Conservation (phyloP, 139 green algal species). For the Desmodesmus armatus region DNA sequence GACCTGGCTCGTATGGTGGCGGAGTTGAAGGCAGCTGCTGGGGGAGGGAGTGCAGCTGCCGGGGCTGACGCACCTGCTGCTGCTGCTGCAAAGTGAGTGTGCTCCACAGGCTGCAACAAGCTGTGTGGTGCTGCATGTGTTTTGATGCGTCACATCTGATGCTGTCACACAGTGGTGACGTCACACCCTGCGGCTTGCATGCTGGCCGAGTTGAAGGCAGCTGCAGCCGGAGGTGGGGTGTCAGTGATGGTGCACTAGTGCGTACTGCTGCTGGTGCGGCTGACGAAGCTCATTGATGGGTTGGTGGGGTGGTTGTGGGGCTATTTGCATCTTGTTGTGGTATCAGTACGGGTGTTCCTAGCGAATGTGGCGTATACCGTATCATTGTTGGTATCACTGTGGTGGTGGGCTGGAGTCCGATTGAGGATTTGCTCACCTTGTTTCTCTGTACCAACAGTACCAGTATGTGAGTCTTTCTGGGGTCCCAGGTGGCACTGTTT, state of each 20-base stretch:
- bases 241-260: neutral
- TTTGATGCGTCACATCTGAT: neutral
- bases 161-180: neutral
- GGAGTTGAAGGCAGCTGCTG: constrained; percentile 5
- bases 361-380: too few relatives aligned
- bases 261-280: too few relatives aligned
- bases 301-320: too few relatives aligned
- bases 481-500: too few relatives aligned
- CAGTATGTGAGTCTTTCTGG: too few relatives aligned
- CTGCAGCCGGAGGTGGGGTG: neutral
- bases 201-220: constrained; percentile 26
- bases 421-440: too few relatives aligned
- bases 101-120: neutral
- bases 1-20: constrained; percentile 31
- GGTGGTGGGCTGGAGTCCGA: too few relatives aligned
- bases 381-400: too few relatives aligned
- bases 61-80: neutral
- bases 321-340: too few relatives aligned
- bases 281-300: too few relatives aligned
- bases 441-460: too few relatives aligned
- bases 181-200: neutral
- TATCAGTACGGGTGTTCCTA: too few relatives aligned
- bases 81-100: neutral
- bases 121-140: neutral
- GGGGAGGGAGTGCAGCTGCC: neutral